Base-by-base conservation (phyloP, 352 stramenopile species). In the Thalassiosira exigua region DNA sequence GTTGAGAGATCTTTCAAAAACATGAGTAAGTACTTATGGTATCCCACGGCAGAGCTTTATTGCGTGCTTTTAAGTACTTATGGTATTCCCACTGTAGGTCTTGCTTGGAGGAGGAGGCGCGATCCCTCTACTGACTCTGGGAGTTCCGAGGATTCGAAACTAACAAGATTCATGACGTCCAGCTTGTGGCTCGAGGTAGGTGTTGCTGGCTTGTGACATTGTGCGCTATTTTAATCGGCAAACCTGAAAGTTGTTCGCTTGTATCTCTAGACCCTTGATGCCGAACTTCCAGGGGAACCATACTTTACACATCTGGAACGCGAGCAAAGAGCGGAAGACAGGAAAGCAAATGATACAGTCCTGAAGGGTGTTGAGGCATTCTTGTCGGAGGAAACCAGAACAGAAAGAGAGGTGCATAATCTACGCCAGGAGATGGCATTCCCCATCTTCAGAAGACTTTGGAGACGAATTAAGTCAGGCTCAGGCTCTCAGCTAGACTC, bases 111-210 rank as follows among this genome's bases (percentile, higher is more conserved):
- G 26, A 79, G 69, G 24, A 48, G 73, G 22, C 46, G 19, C 17
- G 64, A 54, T 22, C 60, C 53, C 14, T 11, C 26, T 17, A 64
- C 22, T 22, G 52, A 72, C 54, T 51, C 7, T 4, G 32, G 33
- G 50, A 44, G 42, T n/a, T 7, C 17, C 27, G 41, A 26, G 4
- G n/a, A 17, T 12, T 30, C 21, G 19, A 72, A 21, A 24, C 19
- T 69, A 22, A n/a, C 74, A 21, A 69, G 56, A 51, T 86, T 86
- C 36, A 36, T 86, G 11, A 82, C 79, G 22, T 81, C 74, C 32
- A 70, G 59, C 61, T 60, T 84, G 59, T 87, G 69, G 79, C 41
- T 87, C n/a, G 71, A 85, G 39, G 44, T n/a, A n/a, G n/a, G n/a
- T n/a, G n/a, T n/a, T n/a, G n/a, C n/a, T n/a, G n/a, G n/a, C n/a